Evolutionary conservation across 495 filamentous ascomycete genomes (phyloP), one percentile per base, ranked within the genome.

Genomic region (Aspergillus panamensis): DNA sequence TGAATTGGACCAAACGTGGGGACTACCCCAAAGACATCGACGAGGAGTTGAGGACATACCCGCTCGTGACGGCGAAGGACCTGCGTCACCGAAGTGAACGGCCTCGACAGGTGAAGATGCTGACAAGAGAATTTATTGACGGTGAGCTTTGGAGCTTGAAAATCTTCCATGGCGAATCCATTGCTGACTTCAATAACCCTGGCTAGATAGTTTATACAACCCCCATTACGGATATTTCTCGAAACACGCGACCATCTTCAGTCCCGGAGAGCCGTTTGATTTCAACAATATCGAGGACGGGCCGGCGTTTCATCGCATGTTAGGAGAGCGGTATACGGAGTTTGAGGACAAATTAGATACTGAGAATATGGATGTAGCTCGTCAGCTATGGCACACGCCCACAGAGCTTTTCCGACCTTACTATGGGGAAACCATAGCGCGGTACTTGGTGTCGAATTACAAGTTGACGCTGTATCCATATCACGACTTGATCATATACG

Each of bases 171-270:
- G 25, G 25, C 5, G 25, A 25, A 25, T 25, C 5, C 25, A 25
- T 25, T 25, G 25, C 25, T 29, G 14, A 50, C 30, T 49, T 45
- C 17, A 1, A 7, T 21, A 37, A 1, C 8, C 29, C 57, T 8
- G 2, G 5, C 25, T 60, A 96, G 94, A 99, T 73, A 93, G 89
- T 64, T 76, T 99, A 31, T 99, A 99, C 70, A 99, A 99, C 70
- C 93, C 92, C 0, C 77, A 92, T 68, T 99, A 99, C 64, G 94
- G 94, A 52, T 99, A 97, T 74, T 99, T 99, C 74, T 91, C 92
- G 32, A 96, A 96, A 69, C 91, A 96, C 69, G 94, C 88, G 63
- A 91, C 94, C 59, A 99, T 99, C 66, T 97, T 99, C 78, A 88
- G 83, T 16, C 90, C 92, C 6, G 91, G 90, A 29, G 83, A 92